These are phyloP conservation scores for Calonectria naviculata DNA, from an alignment of 2,329 filamentous ascomycete species.

Conservation along the genomic window DNA sequence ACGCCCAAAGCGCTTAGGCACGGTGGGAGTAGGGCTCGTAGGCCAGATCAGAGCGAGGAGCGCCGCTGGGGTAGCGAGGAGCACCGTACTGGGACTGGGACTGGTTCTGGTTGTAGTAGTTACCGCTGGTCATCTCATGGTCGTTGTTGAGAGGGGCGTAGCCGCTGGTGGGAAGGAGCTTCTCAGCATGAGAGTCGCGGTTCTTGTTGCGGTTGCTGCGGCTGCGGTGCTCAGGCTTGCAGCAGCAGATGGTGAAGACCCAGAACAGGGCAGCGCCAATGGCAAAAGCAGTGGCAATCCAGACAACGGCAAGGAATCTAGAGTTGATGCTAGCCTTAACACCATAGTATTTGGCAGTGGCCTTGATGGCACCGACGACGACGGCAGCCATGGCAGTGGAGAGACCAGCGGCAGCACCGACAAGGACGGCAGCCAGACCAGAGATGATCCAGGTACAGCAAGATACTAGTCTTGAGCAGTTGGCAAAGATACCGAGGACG, in stretches of 20 bases:
- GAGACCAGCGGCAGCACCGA: slow-evolving; percentile 75
- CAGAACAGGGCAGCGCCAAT: slow-evolving; percentile 86
- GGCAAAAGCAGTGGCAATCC: slow-evolving; percentile 84
- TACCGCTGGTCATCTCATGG: slow-evolving; percentile 49
- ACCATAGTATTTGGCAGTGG: slow-evolving; percentile 76
- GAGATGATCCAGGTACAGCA: slow-evolving; percentile 85
- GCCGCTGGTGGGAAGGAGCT: slow-evolving; percentile 57
- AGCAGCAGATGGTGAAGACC: slow-evolving; percentile 88
- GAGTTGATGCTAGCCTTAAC: slow-evolving; percentile 75
- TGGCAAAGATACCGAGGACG: slow-evolving; percentile 82
- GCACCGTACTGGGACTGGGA: slow-evolving; percentile 46
- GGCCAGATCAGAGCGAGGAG: slow-evolving; percentile 61
- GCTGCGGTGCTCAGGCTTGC: slow-evolving; percentile 58
- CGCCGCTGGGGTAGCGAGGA: slow-evolving; percentile 53
- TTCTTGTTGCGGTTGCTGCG: slow-evolving; percentile 48
- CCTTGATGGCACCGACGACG: slow-evolving; percentile 65
- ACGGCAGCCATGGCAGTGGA: slow-evolving; percentile 79
- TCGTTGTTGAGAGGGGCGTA: slow-evolving; percentile 51
- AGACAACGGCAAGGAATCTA: slow-evolving; percentile 77
- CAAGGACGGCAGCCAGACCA: slow-evolving; percentile 64
- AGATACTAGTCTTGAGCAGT: slow-evolving; percentile 84
- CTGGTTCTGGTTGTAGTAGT: slow-evolving; percentile 52
- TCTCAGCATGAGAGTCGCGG: slow-evolving; percentile 58
- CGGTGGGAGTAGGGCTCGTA: slow-evolving; percentile 74
- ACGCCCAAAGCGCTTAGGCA: slow-evolving; percentile 49